A percentile compares a stretch with the other conserved stretches of the same genome.
phyloP scores from a whole-genome alignment of 1,284 basidiomycete genomes.

The Inonotus obliquus region DNA sequence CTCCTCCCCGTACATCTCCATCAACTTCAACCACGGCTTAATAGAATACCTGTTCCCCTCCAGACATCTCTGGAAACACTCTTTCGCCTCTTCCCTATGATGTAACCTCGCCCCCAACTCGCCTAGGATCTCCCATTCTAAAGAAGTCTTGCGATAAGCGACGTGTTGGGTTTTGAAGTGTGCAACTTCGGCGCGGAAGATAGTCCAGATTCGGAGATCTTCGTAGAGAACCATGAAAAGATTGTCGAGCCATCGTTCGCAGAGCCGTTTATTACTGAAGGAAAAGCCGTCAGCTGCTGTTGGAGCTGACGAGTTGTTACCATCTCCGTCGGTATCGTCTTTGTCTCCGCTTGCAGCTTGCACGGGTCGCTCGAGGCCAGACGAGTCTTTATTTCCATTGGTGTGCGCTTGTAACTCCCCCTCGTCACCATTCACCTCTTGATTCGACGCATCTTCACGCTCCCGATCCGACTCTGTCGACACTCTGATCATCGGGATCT shows the following conservation, averaged over 20 bases:
- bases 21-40: constrained; percentile 88
- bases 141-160: constrained; percentile 92
- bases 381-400: constrained; percentile 26
- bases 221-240: constrained; percentile 98
- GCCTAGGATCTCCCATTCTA: constrained; percentile 98
- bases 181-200: constrained; percentile 98
- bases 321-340: constrained; percentile 37
- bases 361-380: constrained; percentile 54
- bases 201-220: constrained; percentile 98
- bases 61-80: constrained; percentile 93
- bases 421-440: constrained; percentile 26
- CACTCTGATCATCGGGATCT: constrained; percentile 85
- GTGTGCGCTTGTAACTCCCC: constrained; percentile 12
- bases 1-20: constrained; percentile 94
- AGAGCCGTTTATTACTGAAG: constrained; percentile 94
- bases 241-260: constrained; percentile 98
- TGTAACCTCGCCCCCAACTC: constrained; percentile 89
- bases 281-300: constrained; percentile 66
- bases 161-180: constrained; percentile 98
- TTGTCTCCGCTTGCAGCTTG: constrained; percentile 51
- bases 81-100: constrained; percentile 97
- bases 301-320: constrained; percentile 20
- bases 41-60: constrained; percentile 82
- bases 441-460: constrained; percentile 35
- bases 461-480: constrained; percentile 75